A percentile compares a stretch with the other conserved stretches of the same genome.
Evolutionary conservation across 2,329 filamentous ascomycete species (phyloP).

Genomic region (Graphiopsis chlorocephala): DNA sequence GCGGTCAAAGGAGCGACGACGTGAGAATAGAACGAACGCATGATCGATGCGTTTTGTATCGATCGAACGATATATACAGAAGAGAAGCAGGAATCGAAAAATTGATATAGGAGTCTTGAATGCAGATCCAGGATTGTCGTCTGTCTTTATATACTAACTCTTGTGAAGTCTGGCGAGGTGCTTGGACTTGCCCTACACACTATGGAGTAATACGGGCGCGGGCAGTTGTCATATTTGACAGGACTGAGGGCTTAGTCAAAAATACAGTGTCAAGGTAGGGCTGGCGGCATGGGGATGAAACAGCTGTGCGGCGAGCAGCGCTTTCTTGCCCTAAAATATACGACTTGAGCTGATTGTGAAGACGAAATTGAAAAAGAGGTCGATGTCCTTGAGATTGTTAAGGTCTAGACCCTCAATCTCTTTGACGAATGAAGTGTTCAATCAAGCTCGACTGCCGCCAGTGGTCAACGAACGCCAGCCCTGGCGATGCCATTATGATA

Average conservation of each 20-base stretch:
- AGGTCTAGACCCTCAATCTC: neutral
- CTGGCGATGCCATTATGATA: neutral
- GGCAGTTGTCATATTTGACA: neutral
- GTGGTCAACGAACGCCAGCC: neutral
- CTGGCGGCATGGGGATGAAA: conserved; percentile 1
- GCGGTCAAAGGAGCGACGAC: conserved; percentile 22
- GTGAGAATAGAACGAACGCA: conserved; percentile 19
- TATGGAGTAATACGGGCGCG: neutral
- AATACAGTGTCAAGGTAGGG: neutral
- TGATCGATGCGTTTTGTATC: conserved; percentile 4
- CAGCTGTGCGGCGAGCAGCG: neutral
- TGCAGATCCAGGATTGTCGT: neutral
- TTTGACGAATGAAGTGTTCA: neutral
- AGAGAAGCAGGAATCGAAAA: neutral
- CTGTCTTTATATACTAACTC: neutral
- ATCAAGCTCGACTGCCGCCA: neutral
- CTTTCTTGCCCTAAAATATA: neutral
- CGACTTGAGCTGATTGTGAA: neutral
- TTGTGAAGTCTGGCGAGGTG: neutral
- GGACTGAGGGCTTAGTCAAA: neutral
- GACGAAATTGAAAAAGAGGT: neutral
- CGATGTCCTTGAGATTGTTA: neutral
- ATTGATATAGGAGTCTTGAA: neutral
- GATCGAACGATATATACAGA: neutral
- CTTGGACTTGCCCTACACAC: neutral